Conservation (phyloP, 2,329 filamentous ascomycete species). For the Exophiala sp. region DNA sequence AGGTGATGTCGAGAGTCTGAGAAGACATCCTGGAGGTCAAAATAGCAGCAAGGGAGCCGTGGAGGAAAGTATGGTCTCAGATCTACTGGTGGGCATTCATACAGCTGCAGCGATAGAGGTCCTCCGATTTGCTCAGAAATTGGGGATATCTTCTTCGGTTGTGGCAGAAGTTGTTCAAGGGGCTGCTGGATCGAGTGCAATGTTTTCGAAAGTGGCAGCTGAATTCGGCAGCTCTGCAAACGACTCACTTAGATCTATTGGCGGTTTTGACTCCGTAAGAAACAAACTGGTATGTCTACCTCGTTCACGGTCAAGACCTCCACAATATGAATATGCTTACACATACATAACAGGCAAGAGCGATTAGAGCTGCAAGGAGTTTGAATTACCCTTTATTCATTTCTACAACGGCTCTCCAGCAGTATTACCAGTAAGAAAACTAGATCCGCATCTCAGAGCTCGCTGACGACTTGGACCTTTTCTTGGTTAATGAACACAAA, state of each 20-base stretch:
- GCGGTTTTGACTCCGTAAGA: not conserved
- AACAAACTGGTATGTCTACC: not conserved
- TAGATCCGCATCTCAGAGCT: not conserved
- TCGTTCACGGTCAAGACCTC: not conserved
- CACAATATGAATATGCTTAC: not conserved
- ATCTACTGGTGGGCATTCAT: not conserved
- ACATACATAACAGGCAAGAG: not conserved
- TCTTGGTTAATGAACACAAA: not conserved
- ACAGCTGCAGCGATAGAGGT: not conserved
- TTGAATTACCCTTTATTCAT: not conserved
- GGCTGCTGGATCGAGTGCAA: not conserved
- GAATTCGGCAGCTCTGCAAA: not conserved
- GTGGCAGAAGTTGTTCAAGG: not conserved
- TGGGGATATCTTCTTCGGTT: not conserved
- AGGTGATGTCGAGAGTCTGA: not conserved
- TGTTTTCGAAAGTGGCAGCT: not conserved
- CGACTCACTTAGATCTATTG: not conserved
- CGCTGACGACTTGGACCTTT: not conserved
- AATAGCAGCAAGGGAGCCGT: not conserved
- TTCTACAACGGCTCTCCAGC: not conserved
- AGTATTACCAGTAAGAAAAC: not conserved
- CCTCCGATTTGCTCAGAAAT: not conserved
- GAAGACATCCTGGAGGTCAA: not conserved
- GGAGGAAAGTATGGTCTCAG: not conserved
- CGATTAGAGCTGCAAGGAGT: not conserved